Base-by-base conservation (phyloP, 148 eudicot species). In the Tetragonia tetragonoides region DNA sequence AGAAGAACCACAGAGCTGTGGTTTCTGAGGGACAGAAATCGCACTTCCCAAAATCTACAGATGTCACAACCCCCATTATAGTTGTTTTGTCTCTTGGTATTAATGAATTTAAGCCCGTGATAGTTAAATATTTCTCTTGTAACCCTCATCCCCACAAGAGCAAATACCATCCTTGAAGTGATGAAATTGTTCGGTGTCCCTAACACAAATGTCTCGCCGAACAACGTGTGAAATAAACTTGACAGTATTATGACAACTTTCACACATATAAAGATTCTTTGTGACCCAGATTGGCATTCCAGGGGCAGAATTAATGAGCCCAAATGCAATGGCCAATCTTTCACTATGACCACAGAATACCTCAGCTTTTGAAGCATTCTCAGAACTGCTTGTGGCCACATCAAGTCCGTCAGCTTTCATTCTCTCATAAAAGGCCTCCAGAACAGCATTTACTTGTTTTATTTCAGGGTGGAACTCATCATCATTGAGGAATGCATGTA, bases 341-440 rank as follows among this genome's bases (percentile, higher is more conserved):
- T 95, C 98, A 67, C 98, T 95, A 71, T 95, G 98, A 64, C 97
- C 98, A 79, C 97, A 95, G 67, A 95, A 86, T 44, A 95, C 88
- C 76, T 91, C 94, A 67, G 90, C 92, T 87, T 91, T 95, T 23
- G 94, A 91, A 84, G 76, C 87, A 73, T 80, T 86, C 15, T 15
- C 54, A 9, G 85, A 81, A 69, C 80, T 77, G 23, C 65, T 70
- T 64, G 87, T 83, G n/a, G 81, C 79, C 42, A 74, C 76, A 72
- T 47, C 23, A 24, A 81, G 42, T 42, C 87, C 88, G 73, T 66
- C 77, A 10, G 78, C 85, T 73, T 78, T 77, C 92, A 89, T 88
- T 87, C 84, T 95, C 81, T 89, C 87, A 72, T 90, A 83, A 84
- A 95, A 89, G 23, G 87, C 90, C 57, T 84, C 81, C 82, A 95